Base-by-base conservation (phyloP, 2,329 filamentous ascomycete species). In the Neodidymelliopsis sp. region DNA sequence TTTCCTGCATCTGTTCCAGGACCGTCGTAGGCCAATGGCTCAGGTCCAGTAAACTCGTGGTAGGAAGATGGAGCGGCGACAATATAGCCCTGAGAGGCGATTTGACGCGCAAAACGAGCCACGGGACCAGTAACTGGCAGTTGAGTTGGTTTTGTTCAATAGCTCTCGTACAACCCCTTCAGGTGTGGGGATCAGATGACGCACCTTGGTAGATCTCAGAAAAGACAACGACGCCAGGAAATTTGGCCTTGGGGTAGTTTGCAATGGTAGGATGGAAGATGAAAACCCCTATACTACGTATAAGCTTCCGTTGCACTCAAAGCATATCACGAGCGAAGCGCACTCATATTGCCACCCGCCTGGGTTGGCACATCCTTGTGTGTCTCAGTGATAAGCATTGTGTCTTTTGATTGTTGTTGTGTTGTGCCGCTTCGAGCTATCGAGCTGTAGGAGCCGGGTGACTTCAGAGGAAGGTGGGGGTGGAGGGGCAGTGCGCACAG, bases 171-270 rank as follows among this genome's bases (percentile, higher is more conserved):
- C n/a, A n/a, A n/a, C n/a, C n/a, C n/a, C n/a, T n/a, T n/a, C n/a
- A n/a, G n/a, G n/a, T n/a, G n/a, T n/a, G n/a, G n/a, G n/a, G n/a
- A n/a, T 13, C n/a, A n/a, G 2, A 13, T 30, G 16, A 49, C 51
- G 6, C 73, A 91, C 91, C 91, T 85, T 97, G 92, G 69, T 97
- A 97, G 65, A 97, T 97, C 76, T 97, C 92, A 62, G 88, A 92
- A 71, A 96, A 97, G 47, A 97, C 80, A 11, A 90, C 88, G 4
- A 97, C 89, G 15, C 89, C 91, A 0, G 91, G 91, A 66, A 96
- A 96, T 66, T 85, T 91, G 74, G 92, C 92, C 59, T 94, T 86
- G 20, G 92, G 91, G 69, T 96, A 96, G 52, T 88, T 87, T 1
- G 90, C 84, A 59, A 97, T 87, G 11, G 84, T 85, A 6, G 92